Evolutionary conservation across 805 yeast species (phyloP).

Genomic region (Candida anglica): DNA sequence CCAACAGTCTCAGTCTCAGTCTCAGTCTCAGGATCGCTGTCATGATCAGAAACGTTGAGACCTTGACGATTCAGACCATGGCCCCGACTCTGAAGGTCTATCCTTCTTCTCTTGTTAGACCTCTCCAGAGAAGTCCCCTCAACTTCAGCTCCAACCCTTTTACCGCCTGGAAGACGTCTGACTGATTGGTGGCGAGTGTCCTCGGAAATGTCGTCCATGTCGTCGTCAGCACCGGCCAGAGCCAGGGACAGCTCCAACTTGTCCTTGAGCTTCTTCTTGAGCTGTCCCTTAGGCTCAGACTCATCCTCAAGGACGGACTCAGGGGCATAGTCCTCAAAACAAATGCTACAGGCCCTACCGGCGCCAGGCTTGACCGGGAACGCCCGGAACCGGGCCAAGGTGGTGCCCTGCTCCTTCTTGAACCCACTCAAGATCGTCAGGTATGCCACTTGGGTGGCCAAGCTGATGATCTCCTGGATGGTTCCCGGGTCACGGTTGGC

Average conservation of each 20-base stretch:
- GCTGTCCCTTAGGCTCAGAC: slow-evolving; percentile 7
- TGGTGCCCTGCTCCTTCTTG: slow-evolving; percentile 48
- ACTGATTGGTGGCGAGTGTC: no score
- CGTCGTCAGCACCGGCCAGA: not conserved
- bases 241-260: slow-evolving; percentile 2
- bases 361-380: slow-evolving; percentile 34
- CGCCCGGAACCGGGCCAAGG: slow-evolving; percentile 45
- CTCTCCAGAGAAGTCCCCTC: no score
- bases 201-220: no score
- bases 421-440: slow-evolving; percentile 53
- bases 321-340: slow-evolving; percentile 58
- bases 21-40: no score
- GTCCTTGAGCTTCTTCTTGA: no score
- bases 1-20: no score
- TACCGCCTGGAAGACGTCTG: no score
- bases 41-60: no score
- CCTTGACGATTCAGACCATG: no score
- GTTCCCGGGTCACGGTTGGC: slow-evolving; percentile 56
- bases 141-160: no score
- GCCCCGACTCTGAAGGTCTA: no score
- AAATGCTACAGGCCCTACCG: slow-evolving; percentile 50
- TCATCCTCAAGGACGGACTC: slow-evolving; percentile 16
- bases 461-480: slow-evolving; percentile 54
- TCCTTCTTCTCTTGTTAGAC: no score
- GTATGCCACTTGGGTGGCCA: slow-evolving; percentile 70